Evolutionary conservation across 208 protist genomes (phyloP).

Genomic region (Strigomonas culicis): DNA sequence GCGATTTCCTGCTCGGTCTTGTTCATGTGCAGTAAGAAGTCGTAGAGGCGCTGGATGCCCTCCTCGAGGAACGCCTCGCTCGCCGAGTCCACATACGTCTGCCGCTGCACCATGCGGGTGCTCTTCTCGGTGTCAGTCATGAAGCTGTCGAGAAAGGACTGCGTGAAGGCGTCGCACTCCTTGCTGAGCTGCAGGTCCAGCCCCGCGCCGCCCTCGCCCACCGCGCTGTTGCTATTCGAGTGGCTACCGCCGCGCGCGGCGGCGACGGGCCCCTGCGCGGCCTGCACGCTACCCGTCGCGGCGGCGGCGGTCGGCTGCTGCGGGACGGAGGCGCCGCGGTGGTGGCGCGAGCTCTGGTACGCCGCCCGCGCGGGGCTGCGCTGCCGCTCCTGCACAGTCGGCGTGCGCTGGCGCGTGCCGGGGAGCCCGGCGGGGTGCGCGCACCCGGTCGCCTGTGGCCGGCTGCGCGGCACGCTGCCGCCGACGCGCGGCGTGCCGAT

Average conservation of each 20-base stretch:
- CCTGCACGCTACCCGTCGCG: background rate
- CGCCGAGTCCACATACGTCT: constrained; percentile 42
- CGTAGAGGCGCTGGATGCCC: constrained; percentile 27
- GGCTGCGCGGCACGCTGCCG: constrained; percentile 26
- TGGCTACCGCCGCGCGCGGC: constrained; percentile 24
- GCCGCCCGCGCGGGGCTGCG: background rate
- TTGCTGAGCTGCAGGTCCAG: constrained; percentile 27
- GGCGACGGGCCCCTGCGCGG: constrained; percentile 10
- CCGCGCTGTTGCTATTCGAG: constrained; percentile 14
- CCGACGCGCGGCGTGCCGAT: constrained; percentile 16
- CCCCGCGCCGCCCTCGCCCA: constrained; percentile 19
- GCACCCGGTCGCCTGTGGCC: constrained; percentile 10
- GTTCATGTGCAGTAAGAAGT: constrained; percentile 47
- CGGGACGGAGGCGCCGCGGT: background rate
- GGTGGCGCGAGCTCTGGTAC: constrained; percentile 12
- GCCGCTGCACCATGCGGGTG: constrained; percentile 28
- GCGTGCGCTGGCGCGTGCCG: constrained; percentile 1
- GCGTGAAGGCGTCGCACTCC: constrained; percentile 38
- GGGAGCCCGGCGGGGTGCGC: constrained; percentile 12
- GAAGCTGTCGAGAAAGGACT: constrained; percentile 42
- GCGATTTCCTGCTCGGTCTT: constrained; percentile 36
- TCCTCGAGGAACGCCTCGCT: constrained; percentile 47
- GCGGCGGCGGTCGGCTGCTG: background rate
- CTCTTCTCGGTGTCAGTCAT: constrained; percentile 31
- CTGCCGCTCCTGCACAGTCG: background rate